A percentile compares a stretch with the other conserved stretches of the same genome.
Conservation (phyloP, 768 basidiomycete species). For the Suillus subluteus region DNA sequence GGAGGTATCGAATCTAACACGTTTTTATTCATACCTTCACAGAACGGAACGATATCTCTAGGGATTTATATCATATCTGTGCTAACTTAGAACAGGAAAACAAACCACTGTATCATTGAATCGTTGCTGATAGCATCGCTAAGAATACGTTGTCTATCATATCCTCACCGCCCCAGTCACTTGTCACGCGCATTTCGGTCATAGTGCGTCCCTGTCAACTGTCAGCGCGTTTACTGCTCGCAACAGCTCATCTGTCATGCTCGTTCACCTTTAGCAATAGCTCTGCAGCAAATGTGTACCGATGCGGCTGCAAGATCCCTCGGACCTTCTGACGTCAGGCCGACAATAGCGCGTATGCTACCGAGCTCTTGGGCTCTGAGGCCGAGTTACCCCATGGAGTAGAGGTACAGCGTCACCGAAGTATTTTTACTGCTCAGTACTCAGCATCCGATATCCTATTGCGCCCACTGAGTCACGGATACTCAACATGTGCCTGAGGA, state of each 20-base stretch:
- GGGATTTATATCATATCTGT: neutral
- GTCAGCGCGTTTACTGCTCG: neutral
- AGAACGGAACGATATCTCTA: neutral
- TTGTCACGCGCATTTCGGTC: neutral
- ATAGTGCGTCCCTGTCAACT: neutral
- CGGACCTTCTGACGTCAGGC: neutral
- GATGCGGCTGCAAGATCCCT: neutral
- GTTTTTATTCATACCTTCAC: neutral
- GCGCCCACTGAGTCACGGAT: neutral
- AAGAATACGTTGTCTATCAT: neutral
- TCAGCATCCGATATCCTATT: neutral
- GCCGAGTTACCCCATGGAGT: neutral
- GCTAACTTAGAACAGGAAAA: neutral
- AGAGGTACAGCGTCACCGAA: neutral
- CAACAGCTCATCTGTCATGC: neutral
- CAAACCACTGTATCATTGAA: neutral
- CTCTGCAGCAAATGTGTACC: neutral
- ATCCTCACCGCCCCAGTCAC: neutral
- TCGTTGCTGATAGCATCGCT: neutral
- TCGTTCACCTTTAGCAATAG: neutral
- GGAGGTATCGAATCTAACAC: neutral
- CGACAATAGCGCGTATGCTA: neutral
- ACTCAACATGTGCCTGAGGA: neutral
- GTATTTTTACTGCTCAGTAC: neutral
- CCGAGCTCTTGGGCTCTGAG: neutral